Percentiles rank a stretch among this genome's conserved stretches.
Evolutionary conservation across 2,329 filamentous ascomycete species (phyloP).

Genomic region (Sporothrix brasiliensis): DNA sequence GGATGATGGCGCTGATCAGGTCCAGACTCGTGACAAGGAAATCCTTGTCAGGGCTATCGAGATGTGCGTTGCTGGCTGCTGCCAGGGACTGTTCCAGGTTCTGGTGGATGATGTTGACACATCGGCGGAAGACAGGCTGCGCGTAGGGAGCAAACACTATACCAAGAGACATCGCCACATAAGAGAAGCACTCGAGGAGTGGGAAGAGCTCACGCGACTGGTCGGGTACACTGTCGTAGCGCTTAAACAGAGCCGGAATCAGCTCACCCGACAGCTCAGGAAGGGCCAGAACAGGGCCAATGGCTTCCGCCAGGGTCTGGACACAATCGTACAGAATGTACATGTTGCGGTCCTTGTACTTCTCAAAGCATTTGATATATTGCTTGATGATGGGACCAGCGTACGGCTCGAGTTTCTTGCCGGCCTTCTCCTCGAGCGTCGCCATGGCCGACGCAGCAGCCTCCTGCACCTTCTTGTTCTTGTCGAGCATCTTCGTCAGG

Average conservation of each 20-base stretch:
- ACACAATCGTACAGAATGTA: slow-evolving; percentile 98
- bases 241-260: slow-evolving; percentile 88
- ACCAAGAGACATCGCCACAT: slow-evolving; percentile 84
- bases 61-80: slow-evolving; percentile 65
- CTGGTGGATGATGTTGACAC: slow-evolving; percentile 85
- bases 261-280: slow-evolving; percentile 79
- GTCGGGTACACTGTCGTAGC: slow-evolving; percentile 85
- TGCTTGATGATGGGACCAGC: slow-evolving; percentile 87
- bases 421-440: slow-evolving; percentile 91
- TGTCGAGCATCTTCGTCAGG: slow-evolving; percentile 89
- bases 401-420: slow-evolving; percentile 78
- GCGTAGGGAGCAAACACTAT: slow-evolving; percentile 83
- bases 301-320: slow-evolving; percentile 90
- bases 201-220: slow-evolving; percentile 93
- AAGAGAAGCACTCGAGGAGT: slow-evolving; percentile 92
- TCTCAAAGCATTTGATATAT: slow-evolving; percentile 87
- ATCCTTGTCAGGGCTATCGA: slow-evolving; percentile 90
- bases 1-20: slow-evolving; percentile 88
- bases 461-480: slow-evolving; percentile 97
- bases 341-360: slow-evolving; percentile 99
- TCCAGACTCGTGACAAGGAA: slow-evolving; percentile 95
- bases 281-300: slow-evolving; percentile 78
- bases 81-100: slow-evolving; percentile 82
- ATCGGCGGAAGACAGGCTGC: slow-evolving; percentile 81
- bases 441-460: slow-evolving; percentile 95